Percentiles rank a stretch among this genome's conserved stretches.
Conservation (phyloP, 2,329 filamentous ascomycete genomes). For the Massarina eburnea region DNA sequence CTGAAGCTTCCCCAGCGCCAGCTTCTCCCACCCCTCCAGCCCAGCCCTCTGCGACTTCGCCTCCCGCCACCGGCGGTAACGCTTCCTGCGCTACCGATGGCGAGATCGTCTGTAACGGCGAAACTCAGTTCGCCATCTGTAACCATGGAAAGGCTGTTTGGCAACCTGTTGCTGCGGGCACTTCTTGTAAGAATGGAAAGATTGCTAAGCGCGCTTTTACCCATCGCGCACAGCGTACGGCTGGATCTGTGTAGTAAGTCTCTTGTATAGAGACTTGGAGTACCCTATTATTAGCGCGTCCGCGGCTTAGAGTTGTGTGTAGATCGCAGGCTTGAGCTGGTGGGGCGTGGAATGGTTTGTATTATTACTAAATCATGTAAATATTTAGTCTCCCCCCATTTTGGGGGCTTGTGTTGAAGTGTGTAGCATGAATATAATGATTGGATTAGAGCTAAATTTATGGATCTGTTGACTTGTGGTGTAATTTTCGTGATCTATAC, state of each 20-base stretch:
- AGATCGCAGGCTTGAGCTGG: no score
- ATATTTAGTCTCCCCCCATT: no score
- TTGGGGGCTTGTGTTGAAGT: no score
- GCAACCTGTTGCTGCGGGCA: conserved; percentile 47
- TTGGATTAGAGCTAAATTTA: no score
- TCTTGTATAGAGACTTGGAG: not conserved
- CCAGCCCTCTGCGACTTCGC: conserved; percentile 6
- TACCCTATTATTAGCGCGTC: not conserved
- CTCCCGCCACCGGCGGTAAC: conserved; percentile 8
- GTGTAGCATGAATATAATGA: no score
- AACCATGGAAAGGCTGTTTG: conserved; percentile 42
- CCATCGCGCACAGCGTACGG: conserved; percentile 21
- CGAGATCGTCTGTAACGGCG: conserved; percentile 41
- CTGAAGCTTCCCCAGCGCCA: not conserved
- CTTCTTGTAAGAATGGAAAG: conserved; percentile 42
- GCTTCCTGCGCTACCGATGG: conserved; percentile 38
- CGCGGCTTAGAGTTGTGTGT: not conserved
- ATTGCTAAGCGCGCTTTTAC: conserved; percentile 35
- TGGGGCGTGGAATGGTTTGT: no score
- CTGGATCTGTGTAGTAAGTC: not conserved
- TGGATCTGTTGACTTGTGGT: no score
- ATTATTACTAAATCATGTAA: no score
- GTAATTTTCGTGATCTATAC: no score
- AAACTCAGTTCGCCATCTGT: conserved; percentile 45
- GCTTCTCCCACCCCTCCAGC: conserved; percentile 3